Conservation (phyloP, 345 rosid genomes). For the Odontarrhena argentea region DNA sequence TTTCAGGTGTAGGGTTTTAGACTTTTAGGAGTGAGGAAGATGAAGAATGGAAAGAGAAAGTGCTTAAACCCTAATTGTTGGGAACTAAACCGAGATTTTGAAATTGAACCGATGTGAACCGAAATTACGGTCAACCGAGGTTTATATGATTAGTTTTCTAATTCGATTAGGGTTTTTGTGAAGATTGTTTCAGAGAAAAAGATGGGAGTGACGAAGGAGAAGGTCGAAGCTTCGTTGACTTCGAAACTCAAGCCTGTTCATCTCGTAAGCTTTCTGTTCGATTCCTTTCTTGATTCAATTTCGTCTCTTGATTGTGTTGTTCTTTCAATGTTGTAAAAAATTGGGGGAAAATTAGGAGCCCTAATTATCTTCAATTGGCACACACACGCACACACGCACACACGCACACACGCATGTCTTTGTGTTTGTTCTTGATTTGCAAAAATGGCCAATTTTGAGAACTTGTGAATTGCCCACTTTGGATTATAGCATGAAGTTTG, state of each 20-base stretch:
- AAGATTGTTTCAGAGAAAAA: slow-evolving; percentile 6
- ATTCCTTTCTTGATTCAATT: slow-evolving; percentile 14
- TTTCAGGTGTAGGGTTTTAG: not conserved
- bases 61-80: slow-evolving; percentile 40
- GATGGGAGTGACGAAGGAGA: slow-evolving; percentile 87
- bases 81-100: slow-evolving; percentile 1
- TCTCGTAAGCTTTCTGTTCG: slow-evolving; percentile 51
- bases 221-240: slow-evolving; percentile 71
- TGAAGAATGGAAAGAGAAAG: slow-evolving; percentile 5
- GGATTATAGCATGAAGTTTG: not conserved
- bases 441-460: not conserved
- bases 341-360: not conserved
- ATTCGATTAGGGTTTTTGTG: slow-evolving; percentile 25
- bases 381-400: not conserved
- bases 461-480: not conserved
- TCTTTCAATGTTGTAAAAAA: not conserved
- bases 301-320: slow-evolving; percentile 3
- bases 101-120: slow-evolving; percentile 9
- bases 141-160: not conserved
- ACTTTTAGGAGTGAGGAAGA: slow-evolving; percentile 39
- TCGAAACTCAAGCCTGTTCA: slow-evolving; percentile 75
- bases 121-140: not conserved
- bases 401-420: not conserved
- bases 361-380: slow-evolving; percentile 3
- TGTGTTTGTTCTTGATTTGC: not conserved